Percentiles rank a stretch among this genome's conserved stretches.
These are phyloP conservation scores for Spathaspora jeffriesii DNA, from an alignment of 1,139 yeast species.

Conservation along the genomic window DNA sequence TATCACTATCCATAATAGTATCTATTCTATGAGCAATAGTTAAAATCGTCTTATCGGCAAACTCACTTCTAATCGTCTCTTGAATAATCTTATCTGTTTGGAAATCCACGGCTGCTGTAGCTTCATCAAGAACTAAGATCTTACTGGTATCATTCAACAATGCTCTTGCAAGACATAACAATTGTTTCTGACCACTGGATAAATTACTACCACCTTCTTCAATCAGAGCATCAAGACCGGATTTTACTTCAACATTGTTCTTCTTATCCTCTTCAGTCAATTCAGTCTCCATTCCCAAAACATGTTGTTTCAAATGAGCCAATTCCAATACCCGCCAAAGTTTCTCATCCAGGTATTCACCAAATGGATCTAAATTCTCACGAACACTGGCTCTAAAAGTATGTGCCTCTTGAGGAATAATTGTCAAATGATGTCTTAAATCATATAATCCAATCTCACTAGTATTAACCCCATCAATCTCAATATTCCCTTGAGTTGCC, in stretches of 20 bases:
- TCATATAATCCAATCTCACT: conserved; percentile 76
- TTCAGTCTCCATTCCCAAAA: conserved; percentile 55
- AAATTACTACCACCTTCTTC: conserved; percentile 48
- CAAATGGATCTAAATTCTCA: conserved; percentile 87
- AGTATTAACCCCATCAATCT: conserved; percentile 73
- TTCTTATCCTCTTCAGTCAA: conserved; percentile 25
- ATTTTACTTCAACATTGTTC: conserved; percentile 22
- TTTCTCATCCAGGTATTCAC: conserved; percentile 66
- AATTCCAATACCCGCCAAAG: conserved; percentile 86
- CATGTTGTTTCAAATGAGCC: conserved; percentile 81
- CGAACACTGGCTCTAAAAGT: conserved; percentile 91
- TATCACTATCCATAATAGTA: conserved; percentile 90
- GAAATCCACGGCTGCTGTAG: conserved; percentile 97
- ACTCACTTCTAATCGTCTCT: conserved; percentile 82
- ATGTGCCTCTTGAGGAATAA: conserved; percentile 97
- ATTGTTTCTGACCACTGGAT: conserved; percentile 38
- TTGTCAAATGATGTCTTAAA: conserved; percentile 80
- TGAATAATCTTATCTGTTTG: conserved; percentile 90
- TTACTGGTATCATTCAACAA: conserved; percentile 29
- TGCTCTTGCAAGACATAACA: conserved; percentile 38
- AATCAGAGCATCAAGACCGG: conserved; percentile 64
- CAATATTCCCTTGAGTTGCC: conserved; percentile 68
- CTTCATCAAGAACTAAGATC: conserved; percentile 76
- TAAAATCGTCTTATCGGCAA: conserved; percentile 84
- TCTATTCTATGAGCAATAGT: conserved; percentile 96